phyloP scores from a whole-genome alignment of 2,329 filamentous ascomycete species.

The Talaromyces funiculosus region DNA sequence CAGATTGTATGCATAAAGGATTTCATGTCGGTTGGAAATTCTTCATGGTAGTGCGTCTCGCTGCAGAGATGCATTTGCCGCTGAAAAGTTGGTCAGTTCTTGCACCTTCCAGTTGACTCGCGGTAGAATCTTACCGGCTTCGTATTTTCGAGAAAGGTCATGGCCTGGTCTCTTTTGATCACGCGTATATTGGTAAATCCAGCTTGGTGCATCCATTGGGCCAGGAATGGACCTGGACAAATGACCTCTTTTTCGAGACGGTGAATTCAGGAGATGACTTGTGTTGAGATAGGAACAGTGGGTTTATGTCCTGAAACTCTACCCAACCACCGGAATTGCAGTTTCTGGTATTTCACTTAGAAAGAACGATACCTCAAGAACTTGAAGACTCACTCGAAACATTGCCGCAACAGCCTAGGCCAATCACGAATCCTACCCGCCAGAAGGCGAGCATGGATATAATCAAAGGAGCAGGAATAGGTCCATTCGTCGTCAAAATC shows the following conservation, averaged over 20 bases:
- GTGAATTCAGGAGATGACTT: background rate
- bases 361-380: background rate
- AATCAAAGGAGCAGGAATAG: constrained; percentile 15
- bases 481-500: constrained; percentile 18
- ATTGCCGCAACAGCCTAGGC: constrained; percentile 15
- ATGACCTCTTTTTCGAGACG: background rate
- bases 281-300: background rate
- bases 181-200: constrained; percentile 12
- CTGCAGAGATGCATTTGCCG: background rate
- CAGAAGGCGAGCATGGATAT: constrained; percentile 18
- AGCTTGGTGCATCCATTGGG: constrained; percentile 11
- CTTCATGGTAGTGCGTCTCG: background rate
- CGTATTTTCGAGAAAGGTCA: background rate
- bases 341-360: constrained; percentile 1
- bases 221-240: background rate
- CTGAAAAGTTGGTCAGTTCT: background rate
- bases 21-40: background rate
- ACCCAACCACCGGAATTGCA: constrained; percentile 12
- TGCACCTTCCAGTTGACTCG: background rate
- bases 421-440: constrained; percentile 14
- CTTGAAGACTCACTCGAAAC: constrained; percentile 22
- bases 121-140: background rate
- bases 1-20: background rate
- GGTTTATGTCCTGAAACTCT: constrained; percentile 13
- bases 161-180: constrained; percentile 2